A percentile compares a stretch with the other conserved stretches of the same genome.
These are phyloP conservation scores for Arabidopsis lyrata DNA, from an alignment of 441 rosid species.

Conservation along the genomic window DNA sequence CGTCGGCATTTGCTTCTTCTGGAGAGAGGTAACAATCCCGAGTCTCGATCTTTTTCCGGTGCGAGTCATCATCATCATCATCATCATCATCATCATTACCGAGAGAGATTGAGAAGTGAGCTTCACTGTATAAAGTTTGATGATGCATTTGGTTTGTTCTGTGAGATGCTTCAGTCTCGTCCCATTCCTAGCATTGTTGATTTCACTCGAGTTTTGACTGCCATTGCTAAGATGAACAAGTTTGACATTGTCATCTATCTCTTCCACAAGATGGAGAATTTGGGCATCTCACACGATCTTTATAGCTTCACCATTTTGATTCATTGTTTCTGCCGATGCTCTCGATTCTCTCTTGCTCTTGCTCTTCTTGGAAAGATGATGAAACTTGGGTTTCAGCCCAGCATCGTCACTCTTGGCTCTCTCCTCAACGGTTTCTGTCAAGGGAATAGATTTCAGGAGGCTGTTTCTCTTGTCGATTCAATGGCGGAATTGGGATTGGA, in stretches of 20 bases:
- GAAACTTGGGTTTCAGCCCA: constrained; percentile 37
- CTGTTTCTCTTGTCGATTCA: constrained; percentile 24
- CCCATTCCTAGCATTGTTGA: constrained; percentile 36
- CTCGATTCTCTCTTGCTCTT: constrained; percentile 25
- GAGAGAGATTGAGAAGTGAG: constrained; percentile 17
- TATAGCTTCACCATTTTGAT: constrained; percentile 37
- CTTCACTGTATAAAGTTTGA: constrained; percentile 30
- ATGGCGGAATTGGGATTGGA: constrained; percentile 9
- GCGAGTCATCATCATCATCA: too few species aligned
- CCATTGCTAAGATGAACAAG: constrained; percentile 34
- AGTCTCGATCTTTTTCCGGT: too few species aligned
- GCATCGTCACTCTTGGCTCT: constrained; percentile 41
- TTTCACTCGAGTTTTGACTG: constrained; percentile 33
- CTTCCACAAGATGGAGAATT: constrained; percentile 24
- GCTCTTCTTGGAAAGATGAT: constrained; percentile 42
- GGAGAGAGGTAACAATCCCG: constrained; percentile 21
- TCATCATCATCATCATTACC: neutral
- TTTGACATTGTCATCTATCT: constrained; percentile 26
- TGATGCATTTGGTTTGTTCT: constrained; percentile 32
- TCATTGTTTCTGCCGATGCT: constrained; percentile 41
- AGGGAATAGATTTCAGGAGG: constrained; percentile 20
- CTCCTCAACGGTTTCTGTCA: constrained; percentile 42
- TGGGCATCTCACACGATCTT: constrained; percentile 27
- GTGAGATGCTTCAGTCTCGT: constrained; percentile 37
- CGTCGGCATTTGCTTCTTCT: constrained; percentile 8